Evolutionary conservation across 2,329 filamentous ascomycete genomes (phyloP), one percentile per base, ranked within the genome.

Genomic region (Colletotrichum truncatum): DNA sequence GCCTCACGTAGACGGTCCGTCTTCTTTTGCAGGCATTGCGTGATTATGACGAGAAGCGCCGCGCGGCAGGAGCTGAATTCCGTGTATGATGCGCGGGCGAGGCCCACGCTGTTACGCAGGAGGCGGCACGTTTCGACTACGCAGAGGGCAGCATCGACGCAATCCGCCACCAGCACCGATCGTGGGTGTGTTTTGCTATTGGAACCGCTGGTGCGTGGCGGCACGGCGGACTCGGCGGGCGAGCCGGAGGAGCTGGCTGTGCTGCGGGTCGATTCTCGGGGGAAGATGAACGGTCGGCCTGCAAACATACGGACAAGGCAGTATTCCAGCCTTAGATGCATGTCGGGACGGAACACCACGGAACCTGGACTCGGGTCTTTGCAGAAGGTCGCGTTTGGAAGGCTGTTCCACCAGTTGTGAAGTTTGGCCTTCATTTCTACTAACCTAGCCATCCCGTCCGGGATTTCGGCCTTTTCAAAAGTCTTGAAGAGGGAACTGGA

Each of bases 51-150:
- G 3, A 87, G 76, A 6, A 87, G 74, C 8, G 85, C 84, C 9
- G 84, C 84, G 41, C 85, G 83, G 53, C 84, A 86, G 3, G 84
- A 83, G 70, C 82, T 85, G 70, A 86, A 87, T 67, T 87, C 85
- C 4, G 84, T 85, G 68, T 86, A 87, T 0, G 84, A 85, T 3
- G 84, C 83, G 28, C 84, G 80, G 6, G 85, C 84, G 55, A 87
- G 82, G 14, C 84, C 85, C 12, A 82, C 80, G n/a, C 80, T 82
- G 45, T 81, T 80, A 38, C 81, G 80, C 4, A 87, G 78, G 4
- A 81, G 74, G 39, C 80, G 80, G 66, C 84, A 85, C 4, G 85
- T 78, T 43, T 84, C 80, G 16, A 87, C 77, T 10, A 85, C 81
- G 60, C 81, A 79, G 26, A 85, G 72, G 3, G 85, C 84, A 2